phyloP scores from a whole-genome alignment of 257 asterid genomes.

The Solanum chaucha region DNA sequence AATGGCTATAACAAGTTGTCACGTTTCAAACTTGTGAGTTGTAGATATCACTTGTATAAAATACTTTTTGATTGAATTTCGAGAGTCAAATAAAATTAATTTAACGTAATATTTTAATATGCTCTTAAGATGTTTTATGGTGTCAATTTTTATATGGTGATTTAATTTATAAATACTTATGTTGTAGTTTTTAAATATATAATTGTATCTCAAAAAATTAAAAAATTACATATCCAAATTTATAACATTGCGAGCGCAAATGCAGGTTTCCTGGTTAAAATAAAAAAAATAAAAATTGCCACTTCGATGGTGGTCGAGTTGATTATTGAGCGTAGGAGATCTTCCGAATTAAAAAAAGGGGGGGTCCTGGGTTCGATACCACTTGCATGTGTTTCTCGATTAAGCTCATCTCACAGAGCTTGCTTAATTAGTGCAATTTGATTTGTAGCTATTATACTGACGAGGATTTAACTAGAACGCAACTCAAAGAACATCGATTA shows the following conservation, averaged over 20 bases:
- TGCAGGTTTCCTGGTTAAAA: neutral
- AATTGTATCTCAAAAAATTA: neutral
- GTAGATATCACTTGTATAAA: neutral
- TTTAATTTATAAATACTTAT: neutral
- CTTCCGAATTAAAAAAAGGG: neutral
- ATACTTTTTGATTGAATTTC: neutral
- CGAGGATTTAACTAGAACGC: neutral
- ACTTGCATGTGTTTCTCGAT: neutral
- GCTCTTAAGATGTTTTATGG: neutral
- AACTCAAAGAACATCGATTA: neutral
- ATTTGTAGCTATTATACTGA: neutral
- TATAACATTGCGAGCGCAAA: rapidly evolving
- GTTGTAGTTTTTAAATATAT: neutral
- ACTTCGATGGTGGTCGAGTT: neutral
- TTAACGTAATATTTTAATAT: neutral
- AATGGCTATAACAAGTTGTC: neutral
- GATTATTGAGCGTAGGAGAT: neutral
- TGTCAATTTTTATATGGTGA: neutral
- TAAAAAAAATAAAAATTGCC: too few relatives aligned
- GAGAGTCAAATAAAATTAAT: neutral
- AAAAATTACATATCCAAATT: neutral
- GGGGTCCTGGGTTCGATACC: neutral
- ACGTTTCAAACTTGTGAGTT: neutral
- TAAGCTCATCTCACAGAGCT: neutral
- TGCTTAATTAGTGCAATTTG: too few relatives aligned